Evolutionary conservation across 2,329 filamentous ascomycete species (phyloP), one percentile per base, ranked within the genome.

Genomic region (Epichloe glyceriae): DNA sequence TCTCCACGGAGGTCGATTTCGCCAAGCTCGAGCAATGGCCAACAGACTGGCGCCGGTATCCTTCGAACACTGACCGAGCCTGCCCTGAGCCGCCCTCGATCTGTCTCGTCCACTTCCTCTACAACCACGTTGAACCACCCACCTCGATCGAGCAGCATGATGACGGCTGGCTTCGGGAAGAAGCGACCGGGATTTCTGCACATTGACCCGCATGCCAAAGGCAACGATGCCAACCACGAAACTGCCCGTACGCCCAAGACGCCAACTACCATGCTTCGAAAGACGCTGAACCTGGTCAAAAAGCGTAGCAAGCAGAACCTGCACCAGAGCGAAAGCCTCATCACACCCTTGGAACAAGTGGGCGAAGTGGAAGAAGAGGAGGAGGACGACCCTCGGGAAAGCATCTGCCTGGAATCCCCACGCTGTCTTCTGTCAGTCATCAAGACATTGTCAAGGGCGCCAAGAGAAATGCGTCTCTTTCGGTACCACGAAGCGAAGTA

Each of bases 221-320:
- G 52, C 41, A 58, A 61, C 46, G 56, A 58, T 8, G 60, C 64
- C 11, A 58, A 69, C 34, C 58, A 59, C 2, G 61, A 60, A 8
- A 60, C 49, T 12, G 19, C 62, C 5, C 67, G 68, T 54, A 61
- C 68, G 3, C 70, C 73, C 20, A 72, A 63, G 61, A 72, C 72
- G 12, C 70, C 73, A 1, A 71, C 71, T 1, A 65, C 66, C 34
- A 66, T 79, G 50, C 70, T 80, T 54, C 76, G 73, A 59, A 72
- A 74, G 57, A 76, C 76, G 3, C 64, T 80, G 42, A 78, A 70
- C 57, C 65, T 81, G 33, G 73, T 73, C 46, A 70, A 72, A 59
- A 79, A 78, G 70, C 71, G 74, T 55, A 80, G 76, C 66, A 70
- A 70, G 50, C 73, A 74, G 7, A 66, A 67, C 22, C 66, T 80